Conservation (phyloP, 2,329 filamentous ascomycete species). For the Xylariales sp. region DNA sequence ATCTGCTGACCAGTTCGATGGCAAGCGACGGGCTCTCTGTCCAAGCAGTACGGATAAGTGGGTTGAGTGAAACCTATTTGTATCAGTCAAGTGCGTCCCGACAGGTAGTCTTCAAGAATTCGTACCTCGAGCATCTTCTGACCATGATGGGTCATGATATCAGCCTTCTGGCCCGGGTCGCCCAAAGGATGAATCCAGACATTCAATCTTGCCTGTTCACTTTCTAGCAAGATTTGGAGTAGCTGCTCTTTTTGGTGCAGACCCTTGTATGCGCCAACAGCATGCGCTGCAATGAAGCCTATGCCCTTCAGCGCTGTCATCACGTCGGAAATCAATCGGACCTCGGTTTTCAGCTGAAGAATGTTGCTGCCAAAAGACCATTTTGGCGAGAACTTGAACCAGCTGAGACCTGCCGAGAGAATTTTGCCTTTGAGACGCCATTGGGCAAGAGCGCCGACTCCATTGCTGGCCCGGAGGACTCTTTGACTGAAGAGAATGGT, state of each 20-base stretch:
- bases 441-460: conserved; percentile 57
- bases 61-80: conserved; percentile 48
- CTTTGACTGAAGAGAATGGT: conserved; percentile 77
- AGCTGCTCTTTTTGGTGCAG: conserved; percentile 77
- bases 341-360: conserved; percentile 89
- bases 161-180: conserved; percentile 42
- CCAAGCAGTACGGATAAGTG: conserved; percentile 80
- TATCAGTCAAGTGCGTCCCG: conserved; percentile 14
- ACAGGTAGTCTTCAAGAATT: neutral
- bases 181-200: conserved; percentile 88
- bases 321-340: conserved; percentile 75
- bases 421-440: conserved; percentile 88
- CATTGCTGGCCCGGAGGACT: conserved; percentile 69
- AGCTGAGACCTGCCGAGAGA: conserved; percentile 77
- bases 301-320: conserved; percentile 61
- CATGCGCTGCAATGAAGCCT: conserved; percentile 51
- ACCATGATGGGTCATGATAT: conserved; percentile 34
- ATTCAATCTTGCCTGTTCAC: conserved; percentile 74
- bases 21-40: conserved; percentile 77
- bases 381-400: conserved; percentile 78
- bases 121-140: conserved; percentile 38
- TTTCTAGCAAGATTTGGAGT: conserved; percentile 74
- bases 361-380: conserved; percentile 97
- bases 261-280: conserved; percentile 54
- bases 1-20: conserved; percentile 77